Conservation (phyloP, 805 yeast genomes). For the Suhomyces emberorum region DNA sequence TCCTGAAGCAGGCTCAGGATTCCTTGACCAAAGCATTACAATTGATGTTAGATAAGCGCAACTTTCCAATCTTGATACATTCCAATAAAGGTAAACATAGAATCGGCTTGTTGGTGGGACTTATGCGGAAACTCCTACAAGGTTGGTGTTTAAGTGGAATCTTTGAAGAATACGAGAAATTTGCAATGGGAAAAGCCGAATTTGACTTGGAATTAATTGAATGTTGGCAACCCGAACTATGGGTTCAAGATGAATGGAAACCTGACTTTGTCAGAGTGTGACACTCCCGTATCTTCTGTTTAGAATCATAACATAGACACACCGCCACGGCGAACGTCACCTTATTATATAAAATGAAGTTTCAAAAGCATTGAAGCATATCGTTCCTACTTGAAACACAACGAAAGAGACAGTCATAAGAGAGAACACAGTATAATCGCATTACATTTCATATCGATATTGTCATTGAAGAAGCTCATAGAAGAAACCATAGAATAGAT, state of each 20-base stretch:
- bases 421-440: too few relatives aligned
- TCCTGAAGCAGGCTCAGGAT: conserved; percentile 32
- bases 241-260: conserved; percentile 42
- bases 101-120: conserved; percentile 90
- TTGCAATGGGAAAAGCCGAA: conserved; percentile 92
- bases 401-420: too few relatives aligned
- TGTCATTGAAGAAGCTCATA: too few relatives aligned
- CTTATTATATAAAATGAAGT: too few relatives aligned
- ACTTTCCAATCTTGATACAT: conserved; percentile 86
- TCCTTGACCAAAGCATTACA: conserved; percentile 57
- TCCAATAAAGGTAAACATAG: conserved; percentile 98
- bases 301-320: too few relatives aligned
- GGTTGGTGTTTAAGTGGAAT: conserved; percentile 94
- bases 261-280: conserved; percentile 64
- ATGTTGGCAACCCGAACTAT: conserved; percentile 63
- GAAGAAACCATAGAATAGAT: too few relatives aligned
- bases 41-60: conserved; percentile 56
- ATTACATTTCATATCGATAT: too few relatives aligned
- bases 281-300: too few relatives aligned
- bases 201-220: conserved; percentile 90
- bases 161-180: conserved; percentile 89
- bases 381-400: too few relatives aligned
- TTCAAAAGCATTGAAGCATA: too few relatives aligned
- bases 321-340: too few relatives aligned
- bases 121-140: conserved; percentile 78